Evolutionary conservation across 1,284 basidiomycete genomes (phyloP), one percentile per base, ranked within the genome.

Genomic region (Sphagnurus paluster): DNA sequence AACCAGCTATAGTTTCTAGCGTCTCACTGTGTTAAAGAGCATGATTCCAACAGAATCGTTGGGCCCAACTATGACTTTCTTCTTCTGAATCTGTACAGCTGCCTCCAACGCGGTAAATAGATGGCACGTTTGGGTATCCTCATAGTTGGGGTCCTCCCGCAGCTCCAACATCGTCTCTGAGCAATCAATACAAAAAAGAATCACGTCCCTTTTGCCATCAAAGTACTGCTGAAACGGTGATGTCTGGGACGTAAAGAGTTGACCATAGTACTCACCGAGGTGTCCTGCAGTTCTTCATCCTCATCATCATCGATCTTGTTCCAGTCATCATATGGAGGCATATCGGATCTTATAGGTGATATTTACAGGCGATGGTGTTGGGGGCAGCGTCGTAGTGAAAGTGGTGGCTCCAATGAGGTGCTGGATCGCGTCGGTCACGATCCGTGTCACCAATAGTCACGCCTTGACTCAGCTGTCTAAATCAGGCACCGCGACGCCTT

Each of bases 101-200:
- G 87, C 88, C 54, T 93, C 83, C 16, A 98, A 75, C 0, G 92
- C 90, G 6, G 71, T 69, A 46, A 79, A 77, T 3, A 90, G 61
- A 56, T 87, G 81, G 48, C 77, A 85, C 0, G 82, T 85, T 60
- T 84, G 69, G 25, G 70, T 64, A 33, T 80, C 76, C 61, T 87
- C 80, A 45, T 82, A 79, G 37, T 71, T 67, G 1, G 79, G 76
- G 49, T 84, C 80, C 23, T 88, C 82, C 26, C 74, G 72, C 10
- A 87, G 77, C 23, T 72, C 77, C 30, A 90, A 85, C 94, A 98
- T 98, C 10, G 91, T 88, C 32, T 79, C 71, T 0, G 93, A 95
- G 47, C 90, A 92, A 65, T 99, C 95, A 49, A 98, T 93, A 60
- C 89, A 91, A 69, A 98, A 97, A 13, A 98, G 70, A 40, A 95